phyloP scores from a whole-genome alignment of 805 yeast species.

The Wickerhamomyces hampshirensis region DNA sequence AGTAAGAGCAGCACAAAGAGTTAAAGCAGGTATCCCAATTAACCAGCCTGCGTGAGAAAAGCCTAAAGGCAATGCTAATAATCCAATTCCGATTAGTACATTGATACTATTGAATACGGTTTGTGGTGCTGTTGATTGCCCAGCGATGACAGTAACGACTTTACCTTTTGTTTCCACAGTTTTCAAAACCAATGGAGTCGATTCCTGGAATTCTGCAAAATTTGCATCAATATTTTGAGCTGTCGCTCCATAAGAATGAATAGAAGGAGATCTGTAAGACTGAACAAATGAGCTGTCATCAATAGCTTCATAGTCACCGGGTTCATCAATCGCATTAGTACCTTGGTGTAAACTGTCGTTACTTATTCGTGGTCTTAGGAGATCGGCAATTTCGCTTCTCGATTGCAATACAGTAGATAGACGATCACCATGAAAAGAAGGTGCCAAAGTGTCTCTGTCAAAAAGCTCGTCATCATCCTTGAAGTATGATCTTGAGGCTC shows the following conservation, averaged over 20 bases:
- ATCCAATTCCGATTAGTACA: slow-evolving; percentile 71
- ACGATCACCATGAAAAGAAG: slow-evolving; percentile 58
- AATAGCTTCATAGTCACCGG: slow-evolving; percentile 30
- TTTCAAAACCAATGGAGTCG: slow-evolving; percentile 50
- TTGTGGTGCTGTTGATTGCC: slow-evolving; percentile 78
- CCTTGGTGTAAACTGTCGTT: slow-evolving; percentile 10
- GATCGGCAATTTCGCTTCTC: slow-evolving; percentile 29
- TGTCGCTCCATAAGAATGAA: slow-evolving; percentile 28
- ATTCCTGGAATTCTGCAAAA: slow-evolving; percentile 40
- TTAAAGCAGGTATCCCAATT: slow-evolving; percentile 54
- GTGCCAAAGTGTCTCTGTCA: slow-evolving; percentile 66
- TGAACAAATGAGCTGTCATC: slow-evolving; percentile 36
- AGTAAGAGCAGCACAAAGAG: slow-evolving; percentile 61
- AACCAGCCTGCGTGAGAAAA: slow-evolving; percentile 70
- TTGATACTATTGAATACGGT: slow-evolving; percentile 75
- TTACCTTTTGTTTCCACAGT: slow-evolving; percentile 73
- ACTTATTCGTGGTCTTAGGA: slow-evolving; percentile 17
- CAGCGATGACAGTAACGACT: slow-evolving; percentile 65
- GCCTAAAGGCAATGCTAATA: slow-evolving; percentile 70
- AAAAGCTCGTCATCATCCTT: slow-evolving; percentile 56
- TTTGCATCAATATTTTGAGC: slow-evolving; percentile 23
- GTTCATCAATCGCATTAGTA: slow-evolving; percentile 17
- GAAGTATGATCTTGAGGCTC: slow-evolving; percentile 55
- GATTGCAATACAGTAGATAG: slow-evolving; percentile 47
- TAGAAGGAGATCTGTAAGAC: slow-evolving; percentile 25